A percentile compares a stretch with the other conserved stretches of the same genome.
These are phyloP conservation scores for Parathielavia hyrcaniae DNA, from an alignment of 495 filamentous ascomycete species.

Conservation along the genomic window DNA sequence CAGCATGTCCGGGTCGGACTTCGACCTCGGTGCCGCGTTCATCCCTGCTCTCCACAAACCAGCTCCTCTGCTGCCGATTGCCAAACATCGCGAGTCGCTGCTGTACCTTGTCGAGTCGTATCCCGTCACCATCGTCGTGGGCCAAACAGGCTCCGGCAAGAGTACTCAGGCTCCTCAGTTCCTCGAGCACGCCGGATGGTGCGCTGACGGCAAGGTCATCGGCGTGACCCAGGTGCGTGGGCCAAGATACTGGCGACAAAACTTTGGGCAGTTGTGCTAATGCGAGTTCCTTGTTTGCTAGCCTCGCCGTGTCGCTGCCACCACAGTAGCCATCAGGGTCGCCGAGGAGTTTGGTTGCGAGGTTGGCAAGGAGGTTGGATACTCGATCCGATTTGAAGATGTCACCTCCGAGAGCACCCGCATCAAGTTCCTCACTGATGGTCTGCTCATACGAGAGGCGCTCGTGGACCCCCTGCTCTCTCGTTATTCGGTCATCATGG, in stretches of 20 bases:
- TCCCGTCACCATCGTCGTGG: conserved; percentile 77
- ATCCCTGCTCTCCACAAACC: conserved; percentile 76
- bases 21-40: conserved; percentile 57
- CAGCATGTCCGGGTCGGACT: conserved; percentile 42
- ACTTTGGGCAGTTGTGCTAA: conserved; percentile 14
- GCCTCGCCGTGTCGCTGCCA: conserved; percentile 89
- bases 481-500: conserved; percentile 95
- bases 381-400: conserved; percentile 95
- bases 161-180: conserved; percentile 87
- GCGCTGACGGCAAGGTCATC: conserved; percentile 69
- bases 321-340: conserved; percentile 82
- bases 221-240: conserved; percentile 79
- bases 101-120: conserved; percentile 70
- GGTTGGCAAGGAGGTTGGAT: conserved; percentile 90
- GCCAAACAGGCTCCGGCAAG: conserved; percentile 87
- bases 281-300: conserved; percentile 29
- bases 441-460: conserved; percentile 86
- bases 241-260: neutral
- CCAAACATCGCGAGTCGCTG: conserved; percentile 65
- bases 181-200: conserved; percentile 85
- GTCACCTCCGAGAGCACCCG: conserved; percentile 77
- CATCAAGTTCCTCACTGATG: conserved; percentile 97
- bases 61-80: conserved; percentile 67
- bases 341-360: conserved; percentile 90
- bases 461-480: conserved; percentile 88